Base-by-base conservation (phyloP, 306 rosid species). In the Cicer pinnatifidum region DNA sequence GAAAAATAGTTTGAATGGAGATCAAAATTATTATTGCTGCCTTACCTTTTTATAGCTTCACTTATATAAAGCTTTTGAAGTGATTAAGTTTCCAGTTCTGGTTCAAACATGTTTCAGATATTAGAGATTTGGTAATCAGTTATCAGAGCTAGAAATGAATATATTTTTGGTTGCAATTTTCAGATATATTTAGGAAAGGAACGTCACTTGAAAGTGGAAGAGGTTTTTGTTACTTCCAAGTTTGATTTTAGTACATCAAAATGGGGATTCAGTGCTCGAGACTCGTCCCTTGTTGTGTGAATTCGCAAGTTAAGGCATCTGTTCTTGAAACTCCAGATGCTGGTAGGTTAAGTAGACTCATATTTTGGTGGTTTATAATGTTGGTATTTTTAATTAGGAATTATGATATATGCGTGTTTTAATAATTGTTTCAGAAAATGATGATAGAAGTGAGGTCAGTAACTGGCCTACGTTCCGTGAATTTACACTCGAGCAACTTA, bases 241-340 rank as follows among this genome's bases (percentile, higher is more conserved):
- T 73, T 79, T 79, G 73, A 69, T 60, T 63, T 72, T 77, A 50
- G 73, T 61, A 8, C 40, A 70, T 74, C 51, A 74, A 75, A 73
- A 91, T 91, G 95, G 92, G 95, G 71, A 80, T 85, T 82, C 89
- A 87, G 57, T 91, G 88, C 81, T 87, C 92, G 60, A 86, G 81
- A 59, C 73, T 89, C 65, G 7, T 82, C 51, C 87, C 92, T 44
- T 91, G 92, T 44, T 91, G 92, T 78, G 85, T 81, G 87, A 79
- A 87, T 81, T 89, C 95, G 23, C 95, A 89, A 80, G 82, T 91
- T 64, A 91, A 91, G 82, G 91, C 95, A 57, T 86, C 89, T 9
- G 83, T 88, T 76, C 83, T 86, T 69, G 97, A 91, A 82, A 83
- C 83, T 73, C 90, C 90, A 1, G 86, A 83, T 64, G 80, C 82